These are phyloP conservation scores for Gastrolobium bilobum DNA, from an alignment of 306 rosid species.

Conservation along the genomic window DNA sequence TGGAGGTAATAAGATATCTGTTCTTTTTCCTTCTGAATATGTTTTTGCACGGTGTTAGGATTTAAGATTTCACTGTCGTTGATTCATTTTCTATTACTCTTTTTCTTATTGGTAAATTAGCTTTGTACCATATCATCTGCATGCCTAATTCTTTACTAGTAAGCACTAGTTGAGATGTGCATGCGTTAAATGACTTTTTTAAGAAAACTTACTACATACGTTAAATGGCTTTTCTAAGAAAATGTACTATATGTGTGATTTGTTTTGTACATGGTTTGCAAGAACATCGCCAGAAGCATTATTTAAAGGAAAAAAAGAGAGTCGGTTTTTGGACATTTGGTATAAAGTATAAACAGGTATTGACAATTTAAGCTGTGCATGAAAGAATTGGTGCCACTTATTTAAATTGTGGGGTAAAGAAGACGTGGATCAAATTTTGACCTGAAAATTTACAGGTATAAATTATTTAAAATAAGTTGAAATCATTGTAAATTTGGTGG, in stretches of 20 bases:
- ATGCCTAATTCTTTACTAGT: conserved; percentile 8
- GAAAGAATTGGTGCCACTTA: too few relatives aligned
- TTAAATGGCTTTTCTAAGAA: too few relatives aligned
- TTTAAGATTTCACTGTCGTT: not conserved
- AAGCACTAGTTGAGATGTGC: not conserved
- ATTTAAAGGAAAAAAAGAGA: not conserved
- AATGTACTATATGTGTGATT: not conserved
- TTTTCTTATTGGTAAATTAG: not conserved
- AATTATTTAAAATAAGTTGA: too few relatives aligned
- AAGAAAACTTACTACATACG: not conserved
- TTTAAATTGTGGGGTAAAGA: not conserved
- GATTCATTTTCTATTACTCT: conserved; percentile 8
- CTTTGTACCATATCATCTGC: not conserved
- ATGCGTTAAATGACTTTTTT: not conserved
- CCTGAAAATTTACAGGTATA: too few relatives aligned
- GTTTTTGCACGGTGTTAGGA: not conserved
- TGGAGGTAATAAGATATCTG: conserved; percentile 24
- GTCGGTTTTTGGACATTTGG: not conserved
- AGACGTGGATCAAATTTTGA: too few relatives aligned
- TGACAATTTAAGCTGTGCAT: not conserved
- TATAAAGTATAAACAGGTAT: not conserved
- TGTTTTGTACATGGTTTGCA: not conserved
- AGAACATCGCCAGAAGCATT: not conserved
- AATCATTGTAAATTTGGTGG: too few relatives aligned
- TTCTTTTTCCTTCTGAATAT: not conserved